Percentiles rank a stretch among this genome's conserved stretches.
Conservation (phyloP, 2,329 filamentous ascomycete species). For the Trichophaea hybrida region DNA sequence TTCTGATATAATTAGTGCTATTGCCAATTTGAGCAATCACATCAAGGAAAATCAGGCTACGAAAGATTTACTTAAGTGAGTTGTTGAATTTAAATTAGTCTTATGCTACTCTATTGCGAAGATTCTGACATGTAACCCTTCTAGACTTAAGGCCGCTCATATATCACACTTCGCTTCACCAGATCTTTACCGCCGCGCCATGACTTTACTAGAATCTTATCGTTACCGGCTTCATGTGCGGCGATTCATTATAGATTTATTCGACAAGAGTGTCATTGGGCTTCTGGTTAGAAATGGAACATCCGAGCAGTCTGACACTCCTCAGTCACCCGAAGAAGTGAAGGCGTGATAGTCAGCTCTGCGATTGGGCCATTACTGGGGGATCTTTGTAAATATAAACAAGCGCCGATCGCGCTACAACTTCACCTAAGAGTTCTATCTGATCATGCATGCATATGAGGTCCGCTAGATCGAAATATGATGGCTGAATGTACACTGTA, state of each 20-base stretch:
- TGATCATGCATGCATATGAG: too few species aligned
- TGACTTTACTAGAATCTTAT: conserved; percentile 73
- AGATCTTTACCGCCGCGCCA: conserved; percentile 67
- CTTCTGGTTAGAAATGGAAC: not conserved
- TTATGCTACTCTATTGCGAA: conserved; percentile 21
- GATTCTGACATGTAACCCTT: not conserved
- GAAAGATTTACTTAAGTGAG: conserved; percentile 54
- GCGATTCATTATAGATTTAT: conserved; percentile 82
- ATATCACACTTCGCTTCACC: conserved; percentile 61
- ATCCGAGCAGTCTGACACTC: not conserved
- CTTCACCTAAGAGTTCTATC: too few species aligned
- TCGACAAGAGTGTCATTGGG: conserved; percentile 77
- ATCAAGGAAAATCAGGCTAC: conserved; percentile 81
- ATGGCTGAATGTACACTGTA: too few species aligned
- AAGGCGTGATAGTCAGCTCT: not conserved
- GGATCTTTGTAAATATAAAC: not conserved
- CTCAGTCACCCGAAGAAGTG: not conserved
- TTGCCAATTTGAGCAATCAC: conserved; percentile 82
- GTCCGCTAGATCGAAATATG: too few species aligned
- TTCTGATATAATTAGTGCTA: conserved; percentile 64
- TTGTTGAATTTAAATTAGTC: conserved; percentile 9
- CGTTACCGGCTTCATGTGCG: conserved; percentile 78
- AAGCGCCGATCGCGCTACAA: not conserved
- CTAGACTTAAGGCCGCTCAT: conserved; percentile 58
- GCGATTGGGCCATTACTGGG: not conserved